Evolutionary conservation across 2,329 filamentous ascomycete species (phyloP).

Genomic region (Mariannaea sp.): DNA sequence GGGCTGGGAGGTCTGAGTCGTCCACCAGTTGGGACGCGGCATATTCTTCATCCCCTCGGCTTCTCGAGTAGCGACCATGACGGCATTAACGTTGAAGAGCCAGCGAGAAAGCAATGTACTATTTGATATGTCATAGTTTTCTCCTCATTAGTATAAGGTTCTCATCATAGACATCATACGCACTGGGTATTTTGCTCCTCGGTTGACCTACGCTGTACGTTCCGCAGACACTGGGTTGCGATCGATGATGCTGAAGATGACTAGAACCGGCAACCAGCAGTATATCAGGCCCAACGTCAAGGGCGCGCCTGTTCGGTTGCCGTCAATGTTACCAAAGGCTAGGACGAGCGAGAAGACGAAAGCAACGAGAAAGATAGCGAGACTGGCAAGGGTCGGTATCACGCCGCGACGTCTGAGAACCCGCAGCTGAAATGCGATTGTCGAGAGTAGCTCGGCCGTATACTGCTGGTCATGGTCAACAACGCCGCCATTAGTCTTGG

Average conservation of each 20-base stretch:
- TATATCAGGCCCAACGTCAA: slow-evolving; percentile 1
- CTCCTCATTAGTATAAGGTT: too few relatives aligned
- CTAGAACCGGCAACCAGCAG: slow-evolving; percentile 10
- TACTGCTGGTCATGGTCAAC: slow-evolving; percentile 15
- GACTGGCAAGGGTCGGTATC: slow-evolving; percentile 4
- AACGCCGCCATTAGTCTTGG: not conserved
- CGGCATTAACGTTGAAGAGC: slow-evolving; percentile 10
- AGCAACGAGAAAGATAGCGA: slow-evolving; percentile 5
- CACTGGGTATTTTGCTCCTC: too few relatives aligned
- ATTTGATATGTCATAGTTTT: too few relatives aligned
- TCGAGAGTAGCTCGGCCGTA: slow-evolving; percentile 5
- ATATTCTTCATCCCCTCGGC: slow-evolving; percentile 4
- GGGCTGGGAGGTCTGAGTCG: not conserved
- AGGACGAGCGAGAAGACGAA: slow-evolving; percentile 10
- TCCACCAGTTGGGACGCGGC: slow-evolving; percentile 8
- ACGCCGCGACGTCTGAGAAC: slow-evolving; percentile 7
- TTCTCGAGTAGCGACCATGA: slow-evolving; percentile 1
- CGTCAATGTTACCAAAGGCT: slow-evolving; percentile 3
- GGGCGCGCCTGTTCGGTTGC: not conserved
- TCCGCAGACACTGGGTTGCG: slow-evolving; percentile 12
- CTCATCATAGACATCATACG: too few relatives aligned
- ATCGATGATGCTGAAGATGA: slow-evolving; percentile 13
- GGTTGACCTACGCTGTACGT: not conserved
- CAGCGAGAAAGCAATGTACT: slow-evolving; percentile 3
- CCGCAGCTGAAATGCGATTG: slow-evolving; percentile 4